Evolutionary conservation across 306 rosid species (phyloP).

Genomic region (Fragaria nilgerrensis): DNA sequence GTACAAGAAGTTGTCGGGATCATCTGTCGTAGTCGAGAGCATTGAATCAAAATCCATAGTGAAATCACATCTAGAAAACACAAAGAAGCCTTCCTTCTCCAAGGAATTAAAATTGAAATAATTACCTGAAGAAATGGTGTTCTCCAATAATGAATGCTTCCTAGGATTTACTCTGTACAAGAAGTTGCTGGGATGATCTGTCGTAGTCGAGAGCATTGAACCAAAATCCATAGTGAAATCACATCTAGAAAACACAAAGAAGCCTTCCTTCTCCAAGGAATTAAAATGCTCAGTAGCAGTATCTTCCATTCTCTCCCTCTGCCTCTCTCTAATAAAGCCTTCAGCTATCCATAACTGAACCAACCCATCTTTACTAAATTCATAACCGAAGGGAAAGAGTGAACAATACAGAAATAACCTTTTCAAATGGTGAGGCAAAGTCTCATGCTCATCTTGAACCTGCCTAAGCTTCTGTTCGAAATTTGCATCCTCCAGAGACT

Average conservation of each 20-base stretch:
- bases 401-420: slow-evolving; percentile 15
- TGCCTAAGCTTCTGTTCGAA: no score
- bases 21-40: no score
- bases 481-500: no score
- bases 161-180: slow-evolving; percentile 12
- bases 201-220: not conserved
- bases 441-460: not conserved
- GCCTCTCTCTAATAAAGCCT: not conserved
- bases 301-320: not conserved
- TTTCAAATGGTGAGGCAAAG: not conserved
- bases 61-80: no score
- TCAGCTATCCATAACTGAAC: slow-evolving; percentile 22
- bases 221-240: slow-evolving; percentile 7
- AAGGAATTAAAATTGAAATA: no score
- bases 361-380: slow-evolving; percentile 11
- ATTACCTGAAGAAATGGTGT: not conserved
- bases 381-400: slow-evolving; percentile 16
- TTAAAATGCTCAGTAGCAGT: not conserved
- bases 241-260: slow-evolving; percentile 2
- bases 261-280: not conserved
- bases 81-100: no score
- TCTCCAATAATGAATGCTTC: not conserved
- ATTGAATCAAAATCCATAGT: no score
- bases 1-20: no score
- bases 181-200: not conserved